Conservation (phyloP, 1,284 basidiomycete species). For the Heliocybe sulcata region DNA sequence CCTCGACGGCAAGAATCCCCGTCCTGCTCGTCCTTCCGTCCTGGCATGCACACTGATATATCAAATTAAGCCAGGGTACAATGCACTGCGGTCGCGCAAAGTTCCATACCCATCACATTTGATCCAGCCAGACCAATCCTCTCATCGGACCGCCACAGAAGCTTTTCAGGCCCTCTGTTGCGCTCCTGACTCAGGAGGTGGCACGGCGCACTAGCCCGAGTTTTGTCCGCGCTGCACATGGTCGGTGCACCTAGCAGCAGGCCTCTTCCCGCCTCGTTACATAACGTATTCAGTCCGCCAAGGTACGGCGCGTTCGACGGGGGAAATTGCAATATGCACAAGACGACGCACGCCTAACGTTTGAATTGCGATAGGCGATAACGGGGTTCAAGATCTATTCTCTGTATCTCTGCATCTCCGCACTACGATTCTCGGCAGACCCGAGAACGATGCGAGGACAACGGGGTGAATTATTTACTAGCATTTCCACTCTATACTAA, state of each 20-base stretch:
- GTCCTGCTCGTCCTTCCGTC: neutral
- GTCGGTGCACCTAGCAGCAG: neutral
- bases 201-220: neutral
- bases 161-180: neutral
- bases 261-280: too few relatives aligned
- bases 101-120: too few relatives aligned
- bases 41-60: neutral
- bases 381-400: too few relatives aligned
- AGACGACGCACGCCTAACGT: neutral
- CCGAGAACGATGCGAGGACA: too few relatives aligned
- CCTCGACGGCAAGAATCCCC: neutral
- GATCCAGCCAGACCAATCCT: neutral
- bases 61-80: neutral
- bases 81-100: neutral
- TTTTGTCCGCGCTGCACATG: neutral
- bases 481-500: too few relatives aligned
- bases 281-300: too few relatives aligned
- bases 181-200: neutral
- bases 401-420: too few relatives aligned
- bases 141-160: neutral
- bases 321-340: too few relatives aligned
- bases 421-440: too few relatives aligned
- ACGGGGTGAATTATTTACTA: too few relatives aligned
- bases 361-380: neutral
- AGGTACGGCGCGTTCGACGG: too few relatives aligned